Base-by-base conservation (phyloP, 352 stramenopile species). In the Aphanomyces astaci region DNA sequence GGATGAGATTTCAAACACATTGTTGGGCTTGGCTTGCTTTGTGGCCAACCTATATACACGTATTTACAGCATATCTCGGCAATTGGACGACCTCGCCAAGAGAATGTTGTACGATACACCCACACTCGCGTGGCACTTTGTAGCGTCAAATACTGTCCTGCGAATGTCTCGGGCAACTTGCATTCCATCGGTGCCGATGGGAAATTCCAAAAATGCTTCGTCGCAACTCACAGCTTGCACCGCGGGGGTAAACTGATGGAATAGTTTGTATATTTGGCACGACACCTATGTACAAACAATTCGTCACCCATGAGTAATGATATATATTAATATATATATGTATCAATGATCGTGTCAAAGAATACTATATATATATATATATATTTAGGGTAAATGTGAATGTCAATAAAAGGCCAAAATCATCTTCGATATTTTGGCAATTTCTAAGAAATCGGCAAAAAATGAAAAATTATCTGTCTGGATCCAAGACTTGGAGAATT, bases 211-310 rank as follows among this genome's bases (percentile, higher is more conserved):
- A 64, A 96, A 98, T 0, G 90, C 87, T 84, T 99, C 96, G 73
- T 99, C 96, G 70, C 95, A 98, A 36, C 92, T 98, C 22, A 98
- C 88, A n/a, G 90, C 82, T 76, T 98, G 92, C 15, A 98, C 90
- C 24, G 87, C 85, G 0, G 86, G 88, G 7, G 90, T 95, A 40
- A 85, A 81, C 1, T 79, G 78, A 66, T 96, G 94, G 70, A 90
- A 95, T 69, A 96, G 96, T 64, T 88, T 74, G 75, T 97, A 98
- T 46, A 98, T 92, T 72, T 96, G 83, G 32, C 90, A 87, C 19
- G 93, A 97, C 11, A 97, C 88, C 46, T 55, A 55, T n/a, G n/a
- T n/a, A n/a, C n/a, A n/a, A n/a, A n/a, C n/a, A n/a, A n/a, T n/a
- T n/a, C n/a, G n/a, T n/a, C n/a, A n/a, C n/a, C n/a, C n/a, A n/a